These are phyloP conservation scores for Trifolium subterraneum DNA, from an alignment of 306 rosid species.

Conservation along the genomic window DNA sequence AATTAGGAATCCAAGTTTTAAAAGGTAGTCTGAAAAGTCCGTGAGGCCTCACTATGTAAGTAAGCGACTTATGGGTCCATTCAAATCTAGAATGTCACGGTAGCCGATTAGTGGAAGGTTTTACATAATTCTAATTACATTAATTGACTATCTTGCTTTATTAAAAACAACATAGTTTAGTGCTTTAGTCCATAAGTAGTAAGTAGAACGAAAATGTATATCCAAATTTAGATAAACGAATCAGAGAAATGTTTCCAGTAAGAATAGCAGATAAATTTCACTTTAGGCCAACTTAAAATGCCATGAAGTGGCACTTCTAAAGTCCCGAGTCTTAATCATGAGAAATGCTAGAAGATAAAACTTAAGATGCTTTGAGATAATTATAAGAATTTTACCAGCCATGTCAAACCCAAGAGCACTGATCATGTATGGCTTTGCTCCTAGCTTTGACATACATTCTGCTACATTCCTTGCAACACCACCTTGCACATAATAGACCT, in stretches of 20 bases:
- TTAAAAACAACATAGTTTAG: constrained; percentile 13
- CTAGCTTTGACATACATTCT: constrained; percentile 90
- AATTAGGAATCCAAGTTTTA: background rate
- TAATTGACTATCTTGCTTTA: background rate
- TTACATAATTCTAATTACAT: background rate
- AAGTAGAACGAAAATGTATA: background rate
- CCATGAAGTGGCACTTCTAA: background rate
- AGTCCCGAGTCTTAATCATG: background rate
- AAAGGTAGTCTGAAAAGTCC: background rate
- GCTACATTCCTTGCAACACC: constrained; percentile 96
- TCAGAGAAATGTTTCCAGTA: constrained; percentile 6
- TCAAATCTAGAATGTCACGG: background rate
- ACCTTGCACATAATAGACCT: constrained; percentile 79
- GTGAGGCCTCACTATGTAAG: background rate
- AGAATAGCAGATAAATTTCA: constrained; percentile 22
- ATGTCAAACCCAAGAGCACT: constrained; percentile 84
- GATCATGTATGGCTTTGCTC: constrained; percentile 79
- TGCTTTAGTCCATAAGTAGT: background rate
- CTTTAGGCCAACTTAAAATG: constrained; percentile 1
- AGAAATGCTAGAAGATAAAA: constrained; percentile 12
- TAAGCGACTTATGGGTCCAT: background rate
- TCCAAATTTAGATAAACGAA: constrained; percentile 34
- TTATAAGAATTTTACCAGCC: constrained; percentile 64
- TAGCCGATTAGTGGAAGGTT: background rate
- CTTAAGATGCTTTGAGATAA: background rate